Base-by-base conservation (phyloP, 768 basidiomycete species). In the Phanerochaete sordida region DNA sequence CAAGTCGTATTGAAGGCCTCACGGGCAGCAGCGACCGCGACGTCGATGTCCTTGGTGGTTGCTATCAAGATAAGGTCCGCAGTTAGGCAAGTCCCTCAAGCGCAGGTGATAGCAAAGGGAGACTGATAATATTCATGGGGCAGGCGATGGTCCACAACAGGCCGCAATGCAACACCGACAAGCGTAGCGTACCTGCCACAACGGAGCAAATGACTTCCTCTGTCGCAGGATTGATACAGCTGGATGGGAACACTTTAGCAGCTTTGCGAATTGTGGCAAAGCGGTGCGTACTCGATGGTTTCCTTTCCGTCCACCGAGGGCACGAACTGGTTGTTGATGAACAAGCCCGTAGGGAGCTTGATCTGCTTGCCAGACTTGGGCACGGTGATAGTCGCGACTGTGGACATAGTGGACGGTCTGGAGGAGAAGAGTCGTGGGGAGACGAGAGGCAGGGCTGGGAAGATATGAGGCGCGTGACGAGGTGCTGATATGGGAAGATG, bases 281-380 rank as follows among this genome's bases (percentile, higher is more conserved):
- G 26, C n/a, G 26, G 44, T 27, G 72, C 84, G 65, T 65, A 91
- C 90, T 81, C 70, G 69, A 93, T 84, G 46, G 79, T 71, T 58
- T 89, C 87, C 15, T 76, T 68, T 31, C 85, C 88, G 66, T 91
- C 88, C 26, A 81, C 79, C 6, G 90, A 91, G n/a, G 84, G 72
- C 28, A 91, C 88, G 67, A 93, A 95, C 69, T 93, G 82, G 70
- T 92, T 93, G 78, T 95, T 87, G 75, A 98, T 95, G 77, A 92
- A 98, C 26, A 96, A 80, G 19, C 93, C 93, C 7, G 90, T 92
- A 11, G 87, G 87, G 37, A 95, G 79, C 35, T 76, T 76, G 52
- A 92, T 76, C 66, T 76, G 70, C 45, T 64, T 65, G 58, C 67
- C 69, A 4, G 68, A 66, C 5, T 63, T 60, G 19, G 73, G 64